Evolutionary conservation across 1,139 yeast species (phyloP), one percentile per base, ranked within the genome.

Genomic region (Torulaspora pretoriensis): DNA sequence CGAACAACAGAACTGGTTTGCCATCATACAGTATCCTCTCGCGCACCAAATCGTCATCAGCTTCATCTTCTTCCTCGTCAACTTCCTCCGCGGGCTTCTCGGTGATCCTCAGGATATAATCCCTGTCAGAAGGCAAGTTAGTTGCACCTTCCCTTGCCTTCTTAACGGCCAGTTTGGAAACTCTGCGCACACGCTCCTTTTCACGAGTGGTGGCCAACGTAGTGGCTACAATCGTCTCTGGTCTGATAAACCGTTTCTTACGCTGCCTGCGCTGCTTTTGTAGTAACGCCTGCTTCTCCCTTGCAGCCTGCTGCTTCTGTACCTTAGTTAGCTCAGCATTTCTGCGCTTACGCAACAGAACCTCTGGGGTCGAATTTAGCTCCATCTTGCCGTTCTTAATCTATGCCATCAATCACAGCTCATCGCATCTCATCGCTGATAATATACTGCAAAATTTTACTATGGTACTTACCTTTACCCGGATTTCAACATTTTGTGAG

Each of bases 321-420:
- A 83, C 60, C 63, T 89, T 76, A 57, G 81, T 72, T 64, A 83
- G 72, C 61, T 84, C 90, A 50, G 81, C 83, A 61, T 83, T 78
- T 70, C 83, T 84, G 68, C 94, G 78, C 71, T 83, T 84, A 60
- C 81, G 80, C 55, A 84, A 73, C 57, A 84, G 77, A 46, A 84
- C 73, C 63, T 84, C 92, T 33, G 92, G 92, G 63, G 81, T 83
- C 22, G 84, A 75, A 63, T 82, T 80, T 47, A 82, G 68, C 41
- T 76, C 64, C 67, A 47, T 76, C 38, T 16, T 23, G 31, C 34
- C 23, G 19, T n/a, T 22, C 24, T 14, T 22, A 4, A 19, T 45
- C 14, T 23, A 24, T 23, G 16, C 12, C 14, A 22, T n/a, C 32
- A 31, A 35, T 26, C 35, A 13, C 27, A 35, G 24, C 40, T 31